Evolutionary conservation across 805 yeast species (phyloP).

Genomic region (Priceomyces haplophilus): DNA sequence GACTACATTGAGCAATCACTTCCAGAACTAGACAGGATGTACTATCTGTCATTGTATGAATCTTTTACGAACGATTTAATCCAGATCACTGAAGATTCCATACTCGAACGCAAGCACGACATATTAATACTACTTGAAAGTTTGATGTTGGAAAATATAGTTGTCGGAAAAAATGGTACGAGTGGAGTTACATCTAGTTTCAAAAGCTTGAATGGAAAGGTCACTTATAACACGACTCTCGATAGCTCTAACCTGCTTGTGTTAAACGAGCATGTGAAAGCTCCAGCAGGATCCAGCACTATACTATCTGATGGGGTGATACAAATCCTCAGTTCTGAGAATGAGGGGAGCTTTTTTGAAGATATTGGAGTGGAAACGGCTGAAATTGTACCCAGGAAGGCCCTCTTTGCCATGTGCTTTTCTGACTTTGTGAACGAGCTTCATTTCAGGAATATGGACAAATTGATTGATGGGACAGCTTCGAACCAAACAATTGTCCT

Average conservation of each 20-base stretch:
- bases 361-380: conserved; percentile 20
- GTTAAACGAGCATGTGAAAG: conserved; percentile 18
- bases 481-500: conserved; percentile 62
- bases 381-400: conserved; percentile 32
- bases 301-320: conserved; percentile 33
- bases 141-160: conserved; percentile 23
- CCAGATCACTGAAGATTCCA: conserved; percentile 29
- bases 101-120: conserved; percentile 29
- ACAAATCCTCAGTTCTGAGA: conserved; percentile 26
- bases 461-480: conserved; percentile 54
- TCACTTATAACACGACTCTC: conserved; percentile 13
- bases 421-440: conserved; percentile 68
- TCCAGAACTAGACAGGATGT: conserved; percentile 23
- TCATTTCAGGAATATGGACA: conserved; percentile 52
- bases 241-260: conserved; percentile 12
- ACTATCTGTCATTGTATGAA: conserved; percentile 26
- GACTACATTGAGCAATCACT: conserved; percentile 22
- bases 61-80: conserved; percentile 12
- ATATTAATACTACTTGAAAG: conserved; percentile 22
- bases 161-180: conserved; percentile 33
- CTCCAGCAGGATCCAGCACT: conserved; percentile 13
- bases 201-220: conserved; percentile 9
- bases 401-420: conserved; percentile 44
- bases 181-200: conserved; percentile 13
- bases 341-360: conserved; percentile 17